Base-by-base conservation (phyloP, 192 early-diverging fungal genomes). In the Anaeromyces robustus region DNA sequence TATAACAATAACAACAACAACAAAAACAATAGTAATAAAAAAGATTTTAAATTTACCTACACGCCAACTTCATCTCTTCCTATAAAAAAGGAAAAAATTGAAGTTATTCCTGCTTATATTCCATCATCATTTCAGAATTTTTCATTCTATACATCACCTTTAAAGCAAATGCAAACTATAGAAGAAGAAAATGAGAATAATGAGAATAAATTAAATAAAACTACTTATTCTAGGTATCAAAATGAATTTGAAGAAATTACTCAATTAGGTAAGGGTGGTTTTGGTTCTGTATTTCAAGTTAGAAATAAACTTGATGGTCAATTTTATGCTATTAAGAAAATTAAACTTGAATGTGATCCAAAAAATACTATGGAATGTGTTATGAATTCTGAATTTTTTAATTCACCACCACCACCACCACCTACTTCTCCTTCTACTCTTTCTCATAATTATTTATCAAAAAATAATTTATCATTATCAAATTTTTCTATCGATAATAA, bases 311-410 rank as follows among this genome's bases (percentile, higher is more conserved):
- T 88, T 29, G 87, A 88, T 78, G 87, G 87, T 30, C 86, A 87
- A 68, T 81, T 85, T 78, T 88, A 88, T 52, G 87, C 87, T 29
- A 88, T 88, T 84, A 88, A 88, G 78, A 88, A 88, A 80, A 85
- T 88, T 59, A 81, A 85, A 52, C 82, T 88, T 26, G 81, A 80
- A 19, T 86, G 86, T 77, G 82, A 77, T 30, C 77, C 81, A 28
- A 79, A 81, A n/a, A 68, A 68, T n/a, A 68, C 52, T 9, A n/a
- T 68, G 52, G 52, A 68, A 68, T 68, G 52, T 68, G 52, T 68
- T 26, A 68, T 68, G 52, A 68, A 68, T 68, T 68, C 52, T 22
- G 26, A 68, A 3, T 68, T 68, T n/a, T 68, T 68, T 68, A n/a
- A 68, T 68, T 4, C 26, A 2, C 52, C 52, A 68, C 17, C 28